Base-by-base conservation (phyloP, 1,139 yeast genomes). In the Hemisphaericaspora xylanilytica region DNA sequence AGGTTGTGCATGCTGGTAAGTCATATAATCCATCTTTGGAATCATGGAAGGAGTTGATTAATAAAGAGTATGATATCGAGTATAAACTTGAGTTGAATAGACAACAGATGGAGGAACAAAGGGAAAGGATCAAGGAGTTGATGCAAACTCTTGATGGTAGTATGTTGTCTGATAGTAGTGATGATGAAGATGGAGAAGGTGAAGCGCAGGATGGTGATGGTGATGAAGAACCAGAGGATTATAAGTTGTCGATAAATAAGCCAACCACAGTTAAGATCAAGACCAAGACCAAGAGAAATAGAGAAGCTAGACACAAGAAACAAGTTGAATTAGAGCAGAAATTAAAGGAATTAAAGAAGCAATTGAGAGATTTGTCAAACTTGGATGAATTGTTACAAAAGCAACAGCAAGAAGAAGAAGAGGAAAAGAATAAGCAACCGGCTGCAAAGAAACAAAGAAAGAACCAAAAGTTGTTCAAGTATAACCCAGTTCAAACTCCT, bases 21-120 rank as follows among this genome's bases (percentile, higher is more conserved):
- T 90, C 97, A 3, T 92, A 92, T 58, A 92, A 92, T 58, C 98
- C 98, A 26, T 77, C 94, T 11, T 69, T 84, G 47, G 85, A 83
- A 44, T 80, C 87, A 26, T 92, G 98, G 98, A 79, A 80, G 53
- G 67, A 65, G 22, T 70, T 90, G 51, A 76, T 92, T 41, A 68
- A 78, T 44, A 68, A 71, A 43, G 97, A 89, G 61, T 83, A 75
- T 51, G 71, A 61, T 39, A 67, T 70, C 40, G 96, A 89, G 56
- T 75, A 80, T 52, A 70, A 75, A 40, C 76, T 75, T 43, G 97
- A 88, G 50, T 75, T 78, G 42, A 74, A 79, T 52, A 75, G 85
- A 51, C 65, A 77, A 42, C 69, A 73, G 51, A 59, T 85, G 51
- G 72, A 80, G 60, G 77, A 75, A 43, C 81, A 85, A 51, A 78